Conservation (phyloP, 805 yeast species). For the Pichia phayaonensis region DNA sequence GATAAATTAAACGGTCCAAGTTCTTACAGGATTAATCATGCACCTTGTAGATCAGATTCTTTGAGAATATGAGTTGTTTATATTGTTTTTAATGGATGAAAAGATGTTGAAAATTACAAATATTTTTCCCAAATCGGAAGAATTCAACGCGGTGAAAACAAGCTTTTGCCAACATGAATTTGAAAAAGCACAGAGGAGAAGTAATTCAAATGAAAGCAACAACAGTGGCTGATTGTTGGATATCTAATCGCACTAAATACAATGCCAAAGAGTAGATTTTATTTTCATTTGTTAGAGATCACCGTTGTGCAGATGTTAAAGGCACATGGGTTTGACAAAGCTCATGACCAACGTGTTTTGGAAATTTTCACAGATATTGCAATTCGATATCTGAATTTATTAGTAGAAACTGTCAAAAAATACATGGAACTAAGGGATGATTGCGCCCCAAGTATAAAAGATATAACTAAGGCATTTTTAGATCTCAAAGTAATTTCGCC, state of each 20-base stretch:
- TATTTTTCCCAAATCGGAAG: neutral
- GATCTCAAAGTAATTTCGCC: conserved; percentile 59
- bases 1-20: too few relatives aligned
- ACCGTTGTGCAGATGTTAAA: conserved; percentile 51
- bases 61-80: too few relatives aligned
- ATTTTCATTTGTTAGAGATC: conserved; percentile 25
- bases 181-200: neutral
- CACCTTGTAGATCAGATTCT: too few relatives aligned
- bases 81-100: too few relatives aligned
- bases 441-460: conserved; percentile 42
- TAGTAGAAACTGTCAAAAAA: conserved; percentile 43
- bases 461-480: conserved; percentile 63
- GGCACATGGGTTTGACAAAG: conserved; percentile 77
- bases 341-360: conserved; percentile 54
- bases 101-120: too few relatives aligned
- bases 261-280: conserved; percentile 23
- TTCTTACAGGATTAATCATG: too few relatives aligned
- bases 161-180: neutral
- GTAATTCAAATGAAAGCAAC: neutral
- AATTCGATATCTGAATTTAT: conserved; percentile 49
- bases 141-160: neutral
- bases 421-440: conserved; percentile 40
- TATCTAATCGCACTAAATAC: neutral
- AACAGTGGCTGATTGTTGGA: neutral
- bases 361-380: conserved; percentile 75